These are phyloP conservation scores for Vaucheria bursata DNA, from an alignment of 352 stramenopile species.

Conservation along the genomic window DNA sequence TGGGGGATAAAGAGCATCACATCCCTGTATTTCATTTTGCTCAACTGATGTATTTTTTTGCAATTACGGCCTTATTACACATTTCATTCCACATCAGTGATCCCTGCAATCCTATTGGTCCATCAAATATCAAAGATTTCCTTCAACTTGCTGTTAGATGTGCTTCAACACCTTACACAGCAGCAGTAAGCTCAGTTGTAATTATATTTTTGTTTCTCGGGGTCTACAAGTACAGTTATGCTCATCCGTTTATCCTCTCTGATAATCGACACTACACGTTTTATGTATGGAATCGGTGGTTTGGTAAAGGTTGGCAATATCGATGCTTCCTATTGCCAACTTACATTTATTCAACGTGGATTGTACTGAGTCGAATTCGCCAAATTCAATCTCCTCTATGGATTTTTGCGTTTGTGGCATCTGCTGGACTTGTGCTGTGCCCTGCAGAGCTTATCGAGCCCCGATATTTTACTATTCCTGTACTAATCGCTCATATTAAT, in stretches of 20 bases:
- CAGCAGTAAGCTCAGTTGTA: not conserved
- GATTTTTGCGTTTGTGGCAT: constrained; percentile 62
- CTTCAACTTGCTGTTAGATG: no score
- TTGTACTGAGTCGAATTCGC: constrained; percentile 20
- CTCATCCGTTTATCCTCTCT: constrained; percentile 76
- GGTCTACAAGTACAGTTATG: constrained; percentile 56
- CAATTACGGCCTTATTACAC: constrained; percentile 21
- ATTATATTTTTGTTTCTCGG: not conserved
- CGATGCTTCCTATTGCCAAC: constrained; percentile 11
- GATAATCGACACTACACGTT: constrained; percentile 85
- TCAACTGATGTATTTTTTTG: constrained; percentile 41
- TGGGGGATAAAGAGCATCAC: constrained; percentile 50
- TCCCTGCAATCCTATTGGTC: no score
- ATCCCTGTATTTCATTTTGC: constrained; percentile 28
- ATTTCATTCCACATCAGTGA: not conserved
- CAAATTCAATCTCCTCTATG: constrained; percentile 53
- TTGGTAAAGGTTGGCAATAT: not conserved
- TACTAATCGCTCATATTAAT: constrained; percentile 38
- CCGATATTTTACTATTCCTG: constrained; percentile 35
- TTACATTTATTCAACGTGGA: constrained; percentile 28
- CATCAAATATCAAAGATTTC: no score
- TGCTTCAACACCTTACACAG: not conserved
- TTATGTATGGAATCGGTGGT: constrained; percentile 74
- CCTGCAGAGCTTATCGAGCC: constrained; percentile 74
- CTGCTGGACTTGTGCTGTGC: constrained; percentile 66